Conservation (phyloP, 768 basidiomycete genomes). For the Russula abietina region DNA sequence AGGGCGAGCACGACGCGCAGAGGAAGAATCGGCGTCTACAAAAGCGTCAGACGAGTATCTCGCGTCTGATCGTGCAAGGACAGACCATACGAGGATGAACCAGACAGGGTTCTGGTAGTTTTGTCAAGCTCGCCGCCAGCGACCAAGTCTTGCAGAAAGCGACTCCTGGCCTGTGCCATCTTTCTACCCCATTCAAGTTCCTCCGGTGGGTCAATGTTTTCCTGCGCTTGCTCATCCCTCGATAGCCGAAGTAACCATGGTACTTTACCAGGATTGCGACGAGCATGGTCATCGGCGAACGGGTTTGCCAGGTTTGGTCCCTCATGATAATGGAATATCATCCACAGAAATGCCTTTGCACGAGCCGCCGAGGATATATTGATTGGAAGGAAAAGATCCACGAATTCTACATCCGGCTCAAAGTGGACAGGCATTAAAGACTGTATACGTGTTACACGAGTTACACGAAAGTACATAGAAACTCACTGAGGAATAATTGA, state of each 20-base stretch:
- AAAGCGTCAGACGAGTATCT: background rate
- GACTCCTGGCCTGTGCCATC: constrained; percentile 68
- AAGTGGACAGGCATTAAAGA: constrained; percentile 54
- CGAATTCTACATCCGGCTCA: constrained; percentile 64
- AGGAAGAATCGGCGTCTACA: constrained; percentile 18
- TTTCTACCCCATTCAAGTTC: constrained; percentile 72
- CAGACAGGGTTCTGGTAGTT: constrained; percentile 28
- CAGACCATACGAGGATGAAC: constrained; percentile 24
- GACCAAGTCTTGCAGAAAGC: constrained; percentile 66
- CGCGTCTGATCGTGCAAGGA: background rate
- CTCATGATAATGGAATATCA: constrained; percentile 79
- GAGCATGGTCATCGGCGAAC: constrained; percentile 63
- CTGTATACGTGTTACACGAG: constrained; percentile 24
- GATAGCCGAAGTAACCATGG: constrained; percentile 54
- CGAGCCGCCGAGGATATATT: constrained; percentile 66
- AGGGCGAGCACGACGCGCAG: constrained; percentile 19
- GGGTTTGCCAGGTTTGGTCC: constrained; percentile 58
- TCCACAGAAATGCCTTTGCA: constrained; percentile 76
- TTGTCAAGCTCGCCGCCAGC: constrained; percentile 38
- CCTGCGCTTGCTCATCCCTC: constrained; percentile 47
- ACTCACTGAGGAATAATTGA: constrained; percentile 70
- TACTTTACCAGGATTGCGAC: constrained; percentile 52
- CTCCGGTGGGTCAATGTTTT: constrained; percentile 74
- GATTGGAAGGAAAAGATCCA: constrained; percentile 81
- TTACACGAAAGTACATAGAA: background rate